Evolutionary conservation across 345 rosid species (phyloP).

Genomic region (Aegle marmelos): DNA sequence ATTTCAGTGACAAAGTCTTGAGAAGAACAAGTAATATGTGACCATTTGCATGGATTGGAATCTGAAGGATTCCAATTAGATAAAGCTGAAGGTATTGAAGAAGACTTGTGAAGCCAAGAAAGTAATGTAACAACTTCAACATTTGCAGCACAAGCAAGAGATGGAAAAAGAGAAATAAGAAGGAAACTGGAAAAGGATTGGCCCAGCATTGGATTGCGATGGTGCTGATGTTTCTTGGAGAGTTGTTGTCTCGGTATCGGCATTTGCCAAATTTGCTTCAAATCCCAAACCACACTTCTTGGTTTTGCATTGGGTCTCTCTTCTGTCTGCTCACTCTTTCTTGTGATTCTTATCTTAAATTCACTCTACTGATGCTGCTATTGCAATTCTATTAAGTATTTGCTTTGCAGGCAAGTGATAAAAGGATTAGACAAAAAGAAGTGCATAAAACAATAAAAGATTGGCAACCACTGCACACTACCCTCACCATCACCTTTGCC

Average conservation of each 20-base stretch:
- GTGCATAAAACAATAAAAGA: constrained; percentile 17
- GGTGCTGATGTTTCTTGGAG: constrained; percentile 22
- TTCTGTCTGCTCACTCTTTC: constrained; percentile 15
- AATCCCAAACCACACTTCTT: constrained; percentile 53
- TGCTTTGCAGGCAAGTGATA: constrained; percentile 52
- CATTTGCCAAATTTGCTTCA: constrained; percentile 65
- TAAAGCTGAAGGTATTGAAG: constrained; percentile 35
- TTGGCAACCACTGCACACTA: constrained; percentile 29
- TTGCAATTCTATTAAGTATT: constrained; percentile 13
- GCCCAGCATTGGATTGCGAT: constrained; percentile 20
- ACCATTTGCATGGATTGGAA: constrained; percentile 65
- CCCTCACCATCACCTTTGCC: constrained; percentile 36
- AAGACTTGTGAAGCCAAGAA: constrained; percentile 55
- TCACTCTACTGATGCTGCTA: constrained; percentile 13
- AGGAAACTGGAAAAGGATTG: constrained; percentile 22
- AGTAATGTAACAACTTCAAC: constrained; percentile 42
- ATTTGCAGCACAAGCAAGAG: constrained; percentile 28
- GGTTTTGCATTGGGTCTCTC: constrained; percentile 60
- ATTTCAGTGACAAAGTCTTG: constrained; percentile 50
- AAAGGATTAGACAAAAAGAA: constrained; percentile 27
- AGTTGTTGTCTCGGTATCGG: constrained; percentile 49
- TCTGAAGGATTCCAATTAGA: constrained; percentile 60
- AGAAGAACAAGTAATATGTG: constrained; percentile 55
- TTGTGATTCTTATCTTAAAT: constrained; percentile 20
- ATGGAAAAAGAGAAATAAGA: constrained; percentile 23